Evolutionary conservation across 164 flowering plant species (phyloP), one percentile per base, ranked within the genome.

Genomic region (Vitis rotundifolia): DNA sequence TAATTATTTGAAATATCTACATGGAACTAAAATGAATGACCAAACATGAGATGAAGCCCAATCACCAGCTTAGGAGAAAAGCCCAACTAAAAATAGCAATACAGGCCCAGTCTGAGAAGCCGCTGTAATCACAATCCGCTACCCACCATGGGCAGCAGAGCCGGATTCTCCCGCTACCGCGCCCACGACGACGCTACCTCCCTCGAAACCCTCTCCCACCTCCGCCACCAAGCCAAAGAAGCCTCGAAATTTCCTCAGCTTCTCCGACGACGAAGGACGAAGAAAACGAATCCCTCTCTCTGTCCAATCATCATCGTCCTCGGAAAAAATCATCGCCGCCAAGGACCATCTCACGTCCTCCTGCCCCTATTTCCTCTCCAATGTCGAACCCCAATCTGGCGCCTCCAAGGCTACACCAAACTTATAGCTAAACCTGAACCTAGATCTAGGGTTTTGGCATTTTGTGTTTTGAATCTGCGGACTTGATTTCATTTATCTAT

Each of bases 301-400:
- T 78, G 26, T 22, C 26, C 26, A 83, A 5, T 59, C 79, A 0
- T 79, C 88, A 5, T 78, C 90, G 11, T 59, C 74, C 3, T 64
- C 85, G 47, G 91, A 88, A 76, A 86, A n/a, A 63, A 76, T 89
- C 3, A 82, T 75, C 28, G 44, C 92, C 15, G 8, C 69, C 11
- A 92, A 84, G 59, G 94, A 87, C 28, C 86, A 91, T 2, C 61
- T 16, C 18, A 28, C 81, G 14, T 55, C 79, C 56, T 69, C 77
- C 52, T 48, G 79, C 10, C 48, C 81, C 3, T 68, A 84, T 16
- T 50, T 81, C 7, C 81, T 82, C 2, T 88, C 96, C 67, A 91
- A 91, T 73, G 94, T 90, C 28, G 91, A 84, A 56, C 90, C 99
- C 8, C 93, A 87, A 75, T 88, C 96, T 7, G 99, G 99, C 0